These are phyloP conservation scores for Naganishia randhawae DNA, from an alignment of 768 basidiomycete genomes.

Conservation along the genomic window DNA sequence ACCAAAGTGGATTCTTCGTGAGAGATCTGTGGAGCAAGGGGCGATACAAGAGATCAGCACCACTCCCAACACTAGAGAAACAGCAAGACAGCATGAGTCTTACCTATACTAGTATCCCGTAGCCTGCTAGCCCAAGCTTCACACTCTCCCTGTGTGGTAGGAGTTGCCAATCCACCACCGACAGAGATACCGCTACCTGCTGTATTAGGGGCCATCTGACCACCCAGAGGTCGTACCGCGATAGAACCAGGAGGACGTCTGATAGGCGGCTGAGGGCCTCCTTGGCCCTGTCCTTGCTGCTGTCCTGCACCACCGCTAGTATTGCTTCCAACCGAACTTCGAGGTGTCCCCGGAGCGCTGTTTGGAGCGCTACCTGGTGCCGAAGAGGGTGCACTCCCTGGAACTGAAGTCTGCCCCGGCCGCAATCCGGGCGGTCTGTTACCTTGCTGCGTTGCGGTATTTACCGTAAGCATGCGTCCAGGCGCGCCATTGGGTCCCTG, in stretches of 20 bases:
- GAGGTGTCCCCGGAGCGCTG: constrained; percentile 10
- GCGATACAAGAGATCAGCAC: background rate
- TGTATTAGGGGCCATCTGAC: background rate
- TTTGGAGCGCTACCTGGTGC: constrained; percentile 13
- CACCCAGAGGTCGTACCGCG: background rate
- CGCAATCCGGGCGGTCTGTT: background rate
- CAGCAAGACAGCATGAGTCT: constrained; percentile 8
- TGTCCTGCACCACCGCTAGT: constrained; percentile 1
- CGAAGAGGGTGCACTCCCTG: constrained; percentile 14
- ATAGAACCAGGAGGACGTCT: constrained; percentile 2
- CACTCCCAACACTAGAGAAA: no score
- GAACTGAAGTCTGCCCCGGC: background rate
- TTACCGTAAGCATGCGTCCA: constrained; percentile 4
- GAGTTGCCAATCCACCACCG: constrained; percentile 34
- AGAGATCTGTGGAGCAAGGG: background rate
- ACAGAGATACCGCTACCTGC: background rate
- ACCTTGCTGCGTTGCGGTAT: background rate
- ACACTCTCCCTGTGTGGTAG: constrained; percentile 44
- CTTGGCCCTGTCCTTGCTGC: constrained; percentile 10
- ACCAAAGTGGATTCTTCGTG: constrained; percentile 16
- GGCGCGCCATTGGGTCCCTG: constrained; percentile 13
- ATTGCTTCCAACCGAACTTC: constrained; percentile 12
- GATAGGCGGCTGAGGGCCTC: constrained; percentile 6
- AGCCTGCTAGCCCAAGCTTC: constrained; percentile 45
- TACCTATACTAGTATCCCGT: constrained; percentile 41